Conservation (phyloP, 177 flowering plant genomes). For the Vitis hybrid region DNA sequence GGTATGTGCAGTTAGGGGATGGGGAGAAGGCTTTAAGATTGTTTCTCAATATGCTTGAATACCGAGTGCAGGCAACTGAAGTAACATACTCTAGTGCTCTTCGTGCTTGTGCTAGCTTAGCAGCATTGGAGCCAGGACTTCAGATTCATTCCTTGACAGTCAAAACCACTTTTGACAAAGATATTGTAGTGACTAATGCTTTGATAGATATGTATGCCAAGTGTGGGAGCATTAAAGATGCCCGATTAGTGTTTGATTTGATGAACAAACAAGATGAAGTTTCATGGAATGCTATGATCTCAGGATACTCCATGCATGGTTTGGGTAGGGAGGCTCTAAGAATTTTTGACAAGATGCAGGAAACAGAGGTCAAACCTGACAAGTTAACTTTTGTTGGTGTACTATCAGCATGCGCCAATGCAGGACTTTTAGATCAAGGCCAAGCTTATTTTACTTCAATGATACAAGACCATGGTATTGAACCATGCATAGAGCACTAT, state of each 20-base stretch:
- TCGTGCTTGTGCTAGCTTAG: slow-evolving; percentile 73
- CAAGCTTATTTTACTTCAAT: slow-evolving; percentile 60
- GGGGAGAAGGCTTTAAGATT: slow-evolving; percentile 57
- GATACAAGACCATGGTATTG: slow-evolving; percentile 52
- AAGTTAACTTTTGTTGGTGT: slow-evolving; percentile 74
- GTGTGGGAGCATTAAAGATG: slow-evolving; percentile 74
- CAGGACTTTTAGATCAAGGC: slow-evolving; percentile 65
- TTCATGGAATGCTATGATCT: slow-evolving; percentile 89
- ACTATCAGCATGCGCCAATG: slow-evolving; percentile 80
- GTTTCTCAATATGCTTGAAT: slow-evolving; percentile 55
- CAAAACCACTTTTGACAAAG: slow-evolving; percentile 50
- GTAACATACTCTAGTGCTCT: slow-evolving; percentile 80
- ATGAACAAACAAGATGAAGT: slow-evolving; percentile 51
- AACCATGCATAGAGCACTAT: slow-evolving; percentile 82
- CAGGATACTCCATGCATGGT: slow-evolving; percentile 86
- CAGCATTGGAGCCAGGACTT: slow-evolving; percentile 63
- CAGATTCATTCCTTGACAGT: slow-evolving; percentile 62
- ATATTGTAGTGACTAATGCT: slow-evolving; percentile 54
- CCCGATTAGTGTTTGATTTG: slow-evolving; percentile 51
- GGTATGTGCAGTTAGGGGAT: slow-evolving; percentile 58
- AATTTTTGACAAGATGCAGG: slow-evolving; percentile 57
- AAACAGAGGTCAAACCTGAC: slow-evolving; percentile 46
- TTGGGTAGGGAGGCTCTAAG: slow-evolving; percentile 57
- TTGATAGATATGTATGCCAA: slow-evolving; percentile 93
- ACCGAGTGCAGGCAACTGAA: slow-evolving; percentile 46